phyloP scores from a whole-genome alignment of 108 stramenopile species.

The Seminavis robusta region DNA sequence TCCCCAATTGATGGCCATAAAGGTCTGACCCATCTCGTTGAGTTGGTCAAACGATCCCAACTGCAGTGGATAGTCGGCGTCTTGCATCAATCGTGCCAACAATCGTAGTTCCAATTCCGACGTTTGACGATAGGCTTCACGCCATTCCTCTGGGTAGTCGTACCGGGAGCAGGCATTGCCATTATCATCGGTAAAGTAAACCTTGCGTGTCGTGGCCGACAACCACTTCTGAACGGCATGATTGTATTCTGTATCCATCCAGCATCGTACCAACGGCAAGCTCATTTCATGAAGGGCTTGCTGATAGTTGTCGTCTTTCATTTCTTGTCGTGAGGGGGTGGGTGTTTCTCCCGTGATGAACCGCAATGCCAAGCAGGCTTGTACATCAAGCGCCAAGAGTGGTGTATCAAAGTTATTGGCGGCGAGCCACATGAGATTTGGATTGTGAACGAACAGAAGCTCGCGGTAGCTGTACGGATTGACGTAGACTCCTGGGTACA shows the following conservation, averaged over 20 bases:
- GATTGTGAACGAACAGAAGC: not conserved
- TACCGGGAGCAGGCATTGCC: not conserved
- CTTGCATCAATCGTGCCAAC: slow-evolving; percentile 20
- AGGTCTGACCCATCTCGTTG: slow-evolving; percentile 23
- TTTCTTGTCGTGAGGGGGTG: slow-evolving; percentile 29
- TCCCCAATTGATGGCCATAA: not conserved
- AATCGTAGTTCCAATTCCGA: slow-evolving; percentile 3
- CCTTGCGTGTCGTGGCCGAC: not conserved
- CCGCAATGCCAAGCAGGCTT: too few species aligned
- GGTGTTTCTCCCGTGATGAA: slow-evolving; percentile 4
- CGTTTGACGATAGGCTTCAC: slow-evolving; percentile 1
- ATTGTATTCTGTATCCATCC: slow-evolving; percentile 25
- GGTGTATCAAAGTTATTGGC: too few species aligned
- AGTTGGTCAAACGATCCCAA: slow-evolving; percentile 29
- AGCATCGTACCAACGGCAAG: slow-evolving; percentile 8
- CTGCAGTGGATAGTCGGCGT: slow-evolving; percentile 27
- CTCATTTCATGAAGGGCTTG: slow-evolving; percentile 18
- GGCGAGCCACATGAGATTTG: not conserved
- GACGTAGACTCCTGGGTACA: not conserved
- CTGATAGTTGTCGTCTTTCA: slow-evolving; percentile 18
- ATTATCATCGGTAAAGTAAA: not conserved
- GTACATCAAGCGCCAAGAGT: too few species aligned
- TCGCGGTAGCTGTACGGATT: not conserved
- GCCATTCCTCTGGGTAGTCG: slow-evolving; percentile 11
- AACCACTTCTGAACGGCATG: not conserved